Conservation (phyloP, 768 basidiomycete species). For the Russula abietina region DNA sequence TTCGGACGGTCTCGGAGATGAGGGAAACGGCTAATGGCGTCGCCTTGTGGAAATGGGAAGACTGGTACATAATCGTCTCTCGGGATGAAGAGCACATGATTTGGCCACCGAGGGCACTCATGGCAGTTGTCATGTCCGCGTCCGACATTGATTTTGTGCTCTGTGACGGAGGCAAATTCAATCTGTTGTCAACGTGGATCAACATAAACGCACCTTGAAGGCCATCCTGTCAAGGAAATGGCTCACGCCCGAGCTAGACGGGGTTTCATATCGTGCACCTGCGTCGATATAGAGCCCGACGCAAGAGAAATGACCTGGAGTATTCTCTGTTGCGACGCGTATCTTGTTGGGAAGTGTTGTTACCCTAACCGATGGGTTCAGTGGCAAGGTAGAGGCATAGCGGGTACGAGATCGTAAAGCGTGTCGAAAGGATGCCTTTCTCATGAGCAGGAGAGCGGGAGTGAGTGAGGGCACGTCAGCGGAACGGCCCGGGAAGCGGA, state of each 20-base stretch:
- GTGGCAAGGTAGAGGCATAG: conserved; percentile 16
- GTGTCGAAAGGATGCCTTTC: conserved; percentile 13
- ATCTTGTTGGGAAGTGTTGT: conserved; percentile 90
- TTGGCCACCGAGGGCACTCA: conserved; percentile 84
- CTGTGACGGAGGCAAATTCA: conserved; percentile 36
- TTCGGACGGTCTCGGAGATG: conserved; percentile 84
- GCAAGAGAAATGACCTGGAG: conserved; percentile 91
- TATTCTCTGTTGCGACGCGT: conserved; percentile 83
- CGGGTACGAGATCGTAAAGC: conserved; percentile 13
- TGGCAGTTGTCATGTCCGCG: conserved; percentile 71
- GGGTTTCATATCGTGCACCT: conserved; percentile 82
- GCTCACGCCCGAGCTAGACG: conserved; percentile 67
- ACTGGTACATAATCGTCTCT: conserved; percentile 97
- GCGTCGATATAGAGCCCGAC: conserved; percentile 93
- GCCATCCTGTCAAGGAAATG: conserved; percentile 95
- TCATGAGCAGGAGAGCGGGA: conserved; percentile 5
- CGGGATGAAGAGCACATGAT: conserved; percentile 87
- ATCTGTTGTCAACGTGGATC: conserved; percentile 2
- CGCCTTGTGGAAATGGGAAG: conserved; percentile 81
- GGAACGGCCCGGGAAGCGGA: not conserved
- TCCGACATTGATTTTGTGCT: conserved; percentile 66
- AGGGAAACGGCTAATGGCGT: conserved; percentile 80
- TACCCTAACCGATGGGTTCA: conserved; percentile 44
- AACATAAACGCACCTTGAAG: conserved; percentile 66
- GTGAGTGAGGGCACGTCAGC: not conserved